Percentiles rank a stretch among this genome's conserved stretches.
Evolutionary conservation across 2,329 filamentous ascomycete genomes (phyloP).

Genomic region (Pseudocercospora musae): DNA sequence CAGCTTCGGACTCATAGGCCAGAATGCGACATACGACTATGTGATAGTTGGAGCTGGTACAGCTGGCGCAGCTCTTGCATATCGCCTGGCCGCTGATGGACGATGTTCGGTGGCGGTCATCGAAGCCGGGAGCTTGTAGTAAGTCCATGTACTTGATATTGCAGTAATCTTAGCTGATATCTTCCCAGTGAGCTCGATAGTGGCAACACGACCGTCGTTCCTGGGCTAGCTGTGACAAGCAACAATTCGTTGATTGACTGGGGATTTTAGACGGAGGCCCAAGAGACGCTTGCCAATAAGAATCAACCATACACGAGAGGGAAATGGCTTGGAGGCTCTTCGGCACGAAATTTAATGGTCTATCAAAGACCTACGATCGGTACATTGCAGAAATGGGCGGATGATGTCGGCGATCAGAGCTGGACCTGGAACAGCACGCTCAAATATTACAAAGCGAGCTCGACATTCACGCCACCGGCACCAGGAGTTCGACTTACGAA

Average conservation of each 20-base stretch:
- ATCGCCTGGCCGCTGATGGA: constrained; percentile 5
- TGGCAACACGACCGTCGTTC: constrained; percentile 15
- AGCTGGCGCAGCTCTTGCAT: constrained; percentile 3
- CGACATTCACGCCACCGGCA: constrained; percentile 14
- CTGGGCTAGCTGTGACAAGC: constrained; percentile 1
- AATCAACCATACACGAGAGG: constrained; percentile 29
- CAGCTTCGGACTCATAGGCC: constrained; percentile 1
- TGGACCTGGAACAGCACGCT: constrained; percentile 31
- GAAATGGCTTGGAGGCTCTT: constrained; percentile 28
- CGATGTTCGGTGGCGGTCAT: constrained; percentile 13
- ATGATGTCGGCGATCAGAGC: constrained; percentile 36
- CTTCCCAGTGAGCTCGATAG: constrained; percentile 14
- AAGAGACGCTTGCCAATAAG: constrained; percentile 13
- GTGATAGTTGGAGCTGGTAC: constrained; percentile 11
- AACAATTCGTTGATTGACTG: constrained; percentile 31
- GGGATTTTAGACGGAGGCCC: constrained; percentile 27
- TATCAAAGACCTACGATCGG: constrained; percentile 33
- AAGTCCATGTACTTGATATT: not conserved
- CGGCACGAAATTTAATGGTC: constrained; percentile 28
- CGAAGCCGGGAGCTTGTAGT: constrained; percentile 29
- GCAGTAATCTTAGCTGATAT: no score
- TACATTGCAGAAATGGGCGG: constrained; percentile 37
- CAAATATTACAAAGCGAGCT: constrained; percentile 23
- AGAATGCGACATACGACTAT: constrained; percentile 12
- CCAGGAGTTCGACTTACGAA: not conserved